Percentiles rank a stretch among this genome's conserved stretches.
Conservation (phyloP, 2,329 filamentous ascomycete genomes). For the Xylaria sp. region DNA sequence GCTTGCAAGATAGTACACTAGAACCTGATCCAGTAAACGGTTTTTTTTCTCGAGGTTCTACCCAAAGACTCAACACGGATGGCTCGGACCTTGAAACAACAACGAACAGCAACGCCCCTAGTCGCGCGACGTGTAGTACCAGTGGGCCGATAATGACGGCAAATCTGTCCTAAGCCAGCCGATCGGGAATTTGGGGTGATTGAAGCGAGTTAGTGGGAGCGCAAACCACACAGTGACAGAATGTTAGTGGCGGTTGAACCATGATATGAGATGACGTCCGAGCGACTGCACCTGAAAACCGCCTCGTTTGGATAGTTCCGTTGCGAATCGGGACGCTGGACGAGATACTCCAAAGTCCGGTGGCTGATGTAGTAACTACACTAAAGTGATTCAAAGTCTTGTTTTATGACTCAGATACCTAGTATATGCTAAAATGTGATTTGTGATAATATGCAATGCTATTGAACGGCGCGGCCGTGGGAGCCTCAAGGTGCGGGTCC, state of each 20-base stretch:
- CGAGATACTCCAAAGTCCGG: neutral
- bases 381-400: neutral
- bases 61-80: constrained; percentile 19
- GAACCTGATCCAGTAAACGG: constrained; percentile 4
- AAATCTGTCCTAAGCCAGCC: constrained; percentile 12
- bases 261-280: constrained; percentile 26
- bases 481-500: constrained; percentile 13
- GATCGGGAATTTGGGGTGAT: constrained; percentile 21
- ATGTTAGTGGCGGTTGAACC: neutral
- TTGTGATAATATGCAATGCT: constrained; percentile 4
- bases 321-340: neutral
- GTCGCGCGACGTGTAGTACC: constrained; percentile 11
- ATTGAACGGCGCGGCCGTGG: constrained; percentile 13
- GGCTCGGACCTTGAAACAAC: constrained; percentile 18
- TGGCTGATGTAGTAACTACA: neutral
- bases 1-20: constrained; percentile 8
- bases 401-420: neutral
- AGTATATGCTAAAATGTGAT: neutral
- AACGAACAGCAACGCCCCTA: constrained; percentile 7
- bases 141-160: constrained; percentile 14
- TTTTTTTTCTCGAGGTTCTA: constrained; percentile 6
- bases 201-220: constrained; percentile 3
- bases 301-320: constrained; percentile 7
- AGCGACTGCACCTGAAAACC: constrained; percentile 22
- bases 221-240: constrained; percentile 12